Conservation (phyloP, 148 eudicot genomes). For the Fagopyrum homotropicum region DNA sequence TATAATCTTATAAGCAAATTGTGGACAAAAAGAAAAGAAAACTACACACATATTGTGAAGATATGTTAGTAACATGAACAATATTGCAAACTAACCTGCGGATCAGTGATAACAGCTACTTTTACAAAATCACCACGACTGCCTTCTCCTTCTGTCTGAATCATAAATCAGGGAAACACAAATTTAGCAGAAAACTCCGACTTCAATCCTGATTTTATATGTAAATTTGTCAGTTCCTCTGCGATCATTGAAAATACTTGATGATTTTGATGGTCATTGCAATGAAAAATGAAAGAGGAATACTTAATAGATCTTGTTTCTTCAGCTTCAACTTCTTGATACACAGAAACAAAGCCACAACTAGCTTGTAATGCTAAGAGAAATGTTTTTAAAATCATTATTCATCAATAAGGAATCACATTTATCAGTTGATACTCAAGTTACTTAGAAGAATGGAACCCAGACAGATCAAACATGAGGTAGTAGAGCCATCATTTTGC, state of each 20-base stretch:
- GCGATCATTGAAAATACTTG: neutral
- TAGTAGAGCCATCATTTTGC: too few relatives aligned
- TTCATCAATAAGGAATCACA: too few relatives aligned
- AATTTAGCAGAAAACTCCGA: neutral
- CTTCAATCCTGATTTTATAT: neutral
- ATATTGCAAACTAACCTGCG: constrained; percentile 49
- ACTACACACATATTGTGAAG: constrained; percentile 2
- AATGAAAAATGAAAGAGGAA: neutral
- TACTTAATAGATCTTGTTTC: neutral
- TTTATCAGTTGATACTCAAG: too few relatives aligned
- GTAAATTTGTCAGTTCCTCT: neutral
- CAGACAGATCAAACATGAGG: too few relatives aligned
- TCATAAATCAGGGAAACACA: constrained; percentile 11
- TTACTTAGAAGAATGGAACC: too few relatives aligned
- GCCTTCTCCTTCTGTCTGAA: constrained; percentile 36
- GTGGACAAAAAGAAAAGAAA: constrained; percentile 5
- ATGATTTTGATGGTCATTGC: neutral
- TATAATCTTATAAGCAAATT: neutral
- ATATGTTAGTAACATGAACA: neutral
- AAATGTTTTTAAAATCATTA: neutral
- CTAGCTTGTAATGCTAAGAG: neutral
- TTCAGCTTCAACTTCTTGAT: neutral
- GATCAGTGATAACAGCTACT: constrained; percentile 84
- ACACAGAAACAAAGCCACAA: neutral
- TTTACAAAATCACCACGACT: constrained; percentile 46